Evolutionary conservation across 768 basidiomycete species (phyloP).

Genomic region (Boletellus ananas): DNA sequence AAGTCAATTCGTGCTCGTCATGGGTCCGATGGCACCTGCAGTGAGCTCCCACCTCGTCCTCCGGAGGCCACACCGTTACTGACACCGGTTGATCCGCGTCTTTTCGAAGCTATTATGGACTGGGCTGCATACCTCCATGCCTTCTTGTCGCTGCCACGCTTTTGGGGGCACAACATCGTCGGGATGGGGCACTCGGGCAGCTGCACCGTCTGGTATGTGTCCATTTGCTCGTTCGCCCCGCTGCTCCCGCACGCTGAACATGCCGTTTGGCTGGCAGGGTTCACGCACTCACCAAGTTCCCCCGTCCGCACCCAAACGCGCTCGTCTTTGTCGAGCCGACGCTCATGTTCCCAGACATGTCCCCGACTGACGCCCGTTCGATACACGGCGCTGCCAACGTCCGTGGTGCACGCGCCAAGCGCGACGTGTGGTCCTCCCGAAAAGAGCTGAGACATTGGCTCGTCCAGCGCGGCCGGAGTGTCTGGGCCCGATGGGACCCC

Average conservation of each 20-base stretch:
- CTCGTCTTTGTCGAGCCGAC: slow-evolving; percentile 30
- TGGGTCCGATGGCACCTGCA: slow-evolving; percentile 14
- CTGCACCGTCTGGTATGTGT: slow-evolving; percentile 25
- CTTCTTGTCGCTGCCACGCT: slow-evolving; percentile 23
- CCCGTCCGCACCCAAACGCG: slow-evolving; percentile 7
- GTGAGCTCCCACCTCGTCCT: slow-evolving; percentile 11
- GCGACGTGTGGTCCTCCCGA: slow-evolving; percentile 26
- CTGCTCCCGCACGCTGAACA: not conserved
- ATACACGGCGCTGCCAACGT: slow-evolving; percentile 31
- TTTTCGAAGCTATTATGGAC: slow-evolving; percentile 22
- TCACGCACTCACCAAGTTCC: slow-evolving; percentile 17
- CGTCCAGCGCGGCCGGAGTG: slow-evolving; percentile 4
- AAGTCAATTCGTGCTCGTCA: slow-evolving; percentile 12
- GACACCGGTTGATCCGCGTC: not conserved
- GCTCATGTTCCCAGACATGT: slow-evolving; percentile 29
- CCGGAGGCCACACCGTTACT: not conserved
- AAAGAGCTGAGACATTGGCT: slow-evolving; percentile 21
- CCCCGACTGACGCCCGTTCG: slow-evolving; percentile 25
- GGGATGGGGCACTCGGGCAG: slow-evolving; percentile 29
- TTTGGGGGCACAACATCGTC: slow-evolving; percentile 21
- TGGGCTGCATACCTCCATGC: slow-evolving; percentile 20
- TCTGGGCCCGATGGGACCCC: slow-evolving; percentile 25
- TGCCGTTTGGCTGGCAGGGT: slow-evolving; percentile 6
- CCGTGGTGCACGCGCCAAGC: slow-evolving; percentile 24
- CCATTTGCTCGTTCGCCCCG: not conserved